Conservation (phyloP, 306 rosid species). For the Oemleria cerasiformis region DNA sequence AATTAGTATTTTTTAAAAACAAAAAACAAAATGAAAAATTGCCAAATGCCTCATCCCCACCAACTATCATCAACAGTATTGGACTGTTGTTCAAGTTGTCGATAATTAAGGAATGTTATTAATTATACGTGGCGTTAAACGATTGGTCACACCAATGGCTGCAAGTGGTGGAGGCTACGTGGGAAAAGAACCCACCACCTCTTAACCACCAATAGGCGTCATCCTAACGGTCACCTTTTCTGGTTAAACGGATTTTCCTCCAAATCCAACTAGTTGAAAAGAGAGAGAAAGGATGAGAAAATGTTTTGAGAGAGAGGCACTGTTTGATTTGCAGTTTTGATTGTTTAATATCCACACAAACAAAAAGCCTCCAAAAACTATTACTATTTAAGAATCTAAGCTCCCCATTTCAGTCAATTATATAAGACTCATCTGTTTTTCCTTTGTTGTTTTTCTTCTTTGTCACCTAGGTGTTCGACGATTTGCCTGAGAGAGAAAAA, state of each 20-base stretch:
- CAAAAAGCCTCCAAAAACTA: slow-evolving; percentile 7
- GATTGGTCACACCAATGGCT: background rate
- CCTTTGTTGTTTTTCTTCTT: slow-evolving; percentile 23
- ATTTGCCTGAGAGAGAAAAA: slow-evolving; percentile 28
- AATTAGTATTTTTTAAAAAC: too few species aligned
- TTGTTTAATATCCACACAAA: slow-evolving; percentile 12
- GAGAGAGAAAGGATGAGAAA: slow-evolving; percentile 4
- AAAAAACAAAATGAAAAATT: too few species aligned
- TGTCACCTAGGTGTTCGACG: slow-evolving; percentile 24
- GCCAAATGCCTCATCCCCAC: too few species aligned
- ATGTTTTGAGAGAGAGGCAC: background rate
- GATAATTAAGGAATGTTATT: too few species aligned
- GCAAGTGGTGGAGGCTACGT: background rate
- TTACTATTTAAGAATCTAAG: slow-evolving; percentile 11
- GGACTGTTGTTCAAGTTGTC: too few species aligned
- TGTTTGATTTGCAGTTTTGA: slow-evolving; percentile 1
- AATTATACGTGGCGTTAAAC: background rate
- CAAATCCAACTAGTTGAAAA: slow-evolving; percentile 20
- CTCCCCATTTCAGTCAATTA: slow-evolving; percentile 37
- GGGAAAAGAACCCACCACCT: background rate
- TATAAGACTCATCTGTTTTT: slow-evolving; percentile 17
- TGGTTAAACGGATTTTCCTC: slow-evolving; percentile 47
- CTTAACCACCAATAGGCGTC: slow-evolving; percentile 22
- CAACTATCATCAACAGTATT: too few species aligned
- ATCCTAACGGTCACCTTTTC: slow-evolving; percentile 33